Evolutionary conservation across 2,329 filamentous ascomycete species (phyloP), one percentile per base, ranked within the genome.

Genomic region (Paecilomyces variotii): DNA sequence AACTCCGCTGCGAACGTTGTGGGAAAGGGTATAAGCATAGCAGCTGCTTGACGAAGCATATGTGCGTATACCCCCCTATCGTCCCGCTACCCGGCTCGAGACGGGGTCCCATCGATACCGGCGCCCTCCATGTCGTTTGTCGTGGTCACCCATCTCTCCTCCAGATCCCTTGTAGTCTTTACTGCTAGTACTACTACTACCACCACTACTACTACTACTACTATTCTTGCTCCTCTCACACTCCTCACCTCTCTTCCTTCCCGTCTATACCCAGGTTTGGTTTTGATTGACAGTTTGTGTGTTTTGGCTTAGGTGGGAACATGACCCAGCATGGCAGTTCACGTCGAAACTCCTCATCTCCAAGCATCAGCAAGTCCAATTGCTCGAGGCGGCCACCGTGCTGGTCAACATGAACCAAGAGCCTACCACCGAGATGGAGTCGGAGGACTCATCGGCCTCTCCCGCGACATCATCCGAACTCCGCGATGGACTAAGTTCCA

Each of bases 1-100:
- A 97, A 76, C 85, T 99, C 73, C 91, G 89, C 77, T 99, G 94
- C 81, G 91, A 96, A 74, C 93, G 92, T 78, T 99, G 94, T 82
- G 93, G 93, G 77, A 99, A 99, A 84, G 91, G 91, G 79, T 99
- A 99, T 86, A 99, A 99, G 87, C 94, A 99, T 84, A 96, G 92
- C 86, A 97, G 94, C 82, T 99, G 94, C 86, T 86, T 99, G 82
- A 95, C 90, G 76, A 99, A 97, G 86, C 94, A 99, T 87, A 88
- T 97, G 94, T 97, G 87, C 85, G 94, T 96, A 83, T 75, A 64
- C 68, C 68, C 65, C 80, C 83, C 86, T 83, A 80, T 78, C 78
- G 78, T 78, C 78, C 76, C 72, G 74, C 73, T 70, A 68, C 65
- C 68, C 67, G 53, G 32, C 53, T 72, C 68, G 27, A 24, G 35